Evolutionary conservation across 352 stramenopile species (phyloP), one percentile per base, ranked within the genome.

Genomic region (Phytophthora chlamydospora): DNA sequence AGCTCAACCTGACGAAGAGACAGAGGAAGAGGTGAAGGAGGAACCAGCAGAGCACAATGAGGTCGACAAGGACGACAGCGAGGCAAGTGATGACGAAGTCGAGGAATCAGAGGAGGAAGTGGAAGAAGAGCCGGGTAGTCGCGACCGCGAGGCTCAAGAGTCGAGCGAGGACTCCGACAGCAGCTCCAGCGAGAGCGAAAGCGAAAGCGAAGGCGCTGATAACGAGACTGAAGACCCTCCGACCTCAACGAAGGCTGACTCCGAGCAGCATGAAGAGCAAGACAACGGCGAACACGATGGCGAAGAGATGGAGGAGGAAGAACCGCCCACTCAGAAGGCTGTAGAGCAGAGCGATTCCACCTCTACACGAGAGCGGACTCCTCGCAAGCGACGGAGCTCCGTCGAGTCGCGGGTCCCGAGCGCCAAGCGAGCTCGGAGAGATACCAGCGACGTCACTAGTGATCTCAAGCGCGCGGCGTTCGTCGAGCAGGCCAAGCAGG

Each of bases 401-500:
- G 47, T 3, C 7, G 13, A 47, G 3, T 12, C 8, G 10, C 33
- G 29, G 9, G 19, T 38, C 27, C 19, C 24, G 3, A 27, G 17
- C 19, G 47, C 17, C 19, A 72, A 75, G 39, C 67, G 53, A 3
- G 3, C 33, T 34, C 47, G 62, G 10, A 38, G 14, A 29, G 39
- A 54, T 3, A 56, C 17, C 19, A 38, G 27, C 9, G 19, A 58
- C 7, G 43, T 27, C 3, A 65, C 21, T 10, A 33, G 21, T 29
- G 56, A 62, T 6, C 53, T 75, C 13, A 58, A 75, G 49, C 62
- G 66, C 12, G 39, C 62, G 24, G 53, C 50, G 2, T 65, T 72
- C 35, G 40, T 71, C 7, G 48, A 63, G 27, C 55, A 40, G 11
- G 47, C 54, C 2, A 68, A 76, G 31, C 61, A 71, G 34, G 62